A percentile compares a stretch with the other conserved stretches of the same genome.
Evolutionary conservation across 805 yeast genomes (phyloP).

Genomic region (Cyberlindnera nakhonratchasimensis): DNA sequence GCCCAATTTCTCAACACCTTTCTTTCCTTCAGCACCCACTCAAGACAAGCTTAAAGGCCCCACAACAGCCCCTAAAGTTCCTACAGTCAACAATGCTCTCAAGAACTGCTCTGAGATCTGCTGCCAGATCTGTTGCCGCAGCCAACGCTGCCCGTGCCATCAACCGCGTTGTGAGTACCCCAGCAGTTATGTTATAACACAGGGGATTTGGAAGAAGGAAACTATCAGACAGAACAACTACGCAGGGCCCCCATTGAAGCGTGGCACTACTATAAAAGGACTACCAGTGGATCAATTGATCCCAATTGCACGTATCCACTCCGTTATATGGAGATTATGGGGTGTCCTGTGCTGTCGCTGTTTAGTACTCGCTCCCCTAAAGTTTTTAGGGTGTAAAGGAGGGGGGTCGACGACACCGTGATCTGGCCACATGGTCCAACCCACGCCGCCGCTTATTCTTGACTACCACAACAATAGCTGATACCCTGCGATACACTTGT

Average conservation of each 20-base stretch:
- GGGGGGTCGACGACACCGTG: background rate
- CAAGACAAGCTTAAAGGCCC: conserved; percentile 7
- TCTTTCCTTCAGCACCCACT: conserved; percentile 9
- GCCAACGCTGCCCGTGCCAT: conserved; percentile 42
- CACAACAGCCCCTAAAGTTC: conserved; percentile 10
- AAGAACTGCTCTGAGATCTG: conserved; percentile 83
- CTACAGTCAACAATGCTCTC: conserved; percentile 56
- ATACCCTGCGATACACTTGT: too few relatives aligned
- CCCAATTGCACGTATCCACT: conserved; percentile 5
- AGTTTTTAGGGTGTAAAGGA: conserved; percentile 7
- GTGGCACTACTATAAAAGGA: background rate
- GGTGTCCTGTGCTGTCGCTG: too few relatives aligned
- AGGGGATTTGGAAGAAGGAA: background rate
- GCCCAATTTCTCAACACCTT: conserved; percentile 21
- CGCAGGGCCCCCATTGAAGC: background rate
- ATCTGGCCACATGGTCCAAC: background rate
- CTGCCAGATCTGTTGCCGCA: conserved; percentile 73
- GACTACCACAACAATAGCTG: background rate
- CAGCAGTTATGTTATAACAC: background rate
- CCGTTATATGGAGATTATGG: too few relatives aligned
- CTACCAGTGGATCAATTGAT: conserved; percentile 3
- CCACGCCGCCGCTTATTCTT: background rate
- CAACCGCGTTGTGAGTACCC: conserved; percentile 39
- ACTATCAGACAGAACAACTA: background rate
- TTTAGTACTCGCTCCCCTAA: background rate